Evolutionary conservation across 73 alveolate genomes (phyloP).

Genomic region (Paramecium tetraurelia): DNA sequence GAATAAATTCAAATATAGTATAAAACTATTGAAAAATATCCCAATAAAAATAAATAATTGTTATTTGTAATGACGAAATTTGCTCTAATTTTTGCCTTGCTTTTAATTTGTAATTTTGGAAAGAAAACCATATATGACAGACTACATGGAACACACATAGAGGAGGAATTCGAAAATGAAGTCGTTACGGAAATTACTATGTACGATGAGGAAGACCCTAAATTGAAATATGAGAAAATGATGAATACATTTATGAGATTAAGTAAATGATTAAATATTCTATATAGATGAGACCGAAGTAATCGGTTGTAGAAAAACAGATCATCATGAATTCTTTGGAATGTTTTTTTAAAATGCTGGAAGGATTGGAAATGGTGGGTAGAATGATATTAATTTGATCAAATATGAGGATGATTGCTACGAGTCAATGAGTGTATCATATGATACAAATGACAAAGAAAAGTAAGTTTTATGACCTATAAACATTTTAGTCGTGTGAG

Average conservation of each 20-base stretch:
- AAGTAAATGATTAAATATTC: neutral
- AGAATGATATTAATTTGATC: neutral
- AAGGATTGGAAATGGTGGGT: neutral
- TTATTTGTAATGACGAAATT: neutral
- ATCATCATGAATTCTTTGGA: constrained; percentile 12
- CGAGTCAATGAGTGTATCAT: neutral
- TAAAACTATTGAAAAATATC: neutral
- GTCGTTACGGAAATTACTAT: neutral
- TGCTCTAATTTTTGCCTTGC: neutral
- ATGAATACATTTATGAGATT: neutral
- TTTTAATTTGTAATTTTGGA: neutral
- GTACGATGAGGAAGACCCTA: neutral
- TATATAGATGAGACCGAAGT: neutral
- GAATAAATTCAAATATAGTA: no score
- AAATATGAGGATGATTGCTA: constrained; percentile 6
- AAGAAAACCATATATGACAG: neutral
- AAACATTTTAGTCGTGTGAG: neutral
- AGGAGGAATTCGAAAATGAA: neutral
- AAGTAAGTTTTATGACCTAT: neutral
- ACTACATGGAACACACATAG: neutral
- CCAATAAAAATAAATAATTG: neutral
- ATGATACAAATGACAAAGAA: neutral
- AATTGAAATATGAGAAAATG: neutral
- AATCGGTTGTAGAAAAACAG: neutral
- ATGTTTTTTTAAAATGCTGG: neutral